Percentiles rank a stretch among this genome's conserved stretches.
Evolutionary conservation across 768 basidiomycete species (phyloP).

Genomic region (Boletus bicolor): DNA sequence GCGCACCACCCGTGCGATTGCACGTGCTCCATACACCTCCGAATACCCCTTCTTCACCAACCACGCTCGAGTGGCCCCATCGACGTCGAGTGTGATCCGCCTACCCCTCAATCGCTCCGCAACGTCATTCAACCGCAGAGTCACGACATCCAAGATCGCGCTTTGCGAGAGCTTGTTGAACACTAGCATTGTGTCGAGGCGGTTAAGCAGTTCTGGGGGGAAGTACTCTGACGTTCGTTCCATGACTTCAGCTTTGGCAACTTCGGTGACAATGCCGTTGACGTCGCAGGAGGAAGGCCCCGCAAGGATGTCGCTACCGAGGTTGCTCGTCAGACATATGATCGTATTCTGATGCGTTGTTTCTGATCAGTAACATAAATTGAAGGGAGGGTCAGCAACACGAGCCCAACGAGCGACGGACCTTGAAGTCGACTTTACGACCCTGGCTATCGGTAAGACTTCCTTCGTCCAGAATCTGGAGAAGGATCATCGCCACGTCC

Average conservation of each 20-base stretch:
- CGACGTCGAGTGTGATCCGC: conserved; percentile 70
- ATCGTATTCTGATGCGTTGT: conserved; percentile 69
- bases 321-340: conserved; percentile 85
- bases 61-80: conserved; percentile 59
- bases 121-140: conserved; percentile 72
- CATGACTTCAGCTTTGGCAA: conserved; percentile 66
- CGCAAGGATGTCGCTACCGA: conserved; percentile 78
- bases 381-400: background rate
- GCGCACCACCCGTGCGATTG: conserved; percentile 82
- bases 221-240: conserved; percentile 76
- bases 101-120: conserved; percentile 59
- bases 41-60: conserved; percentile 79
- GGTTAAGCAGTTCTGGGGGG: conserved; percentile 87
- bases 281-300: conserved; percentile 57
- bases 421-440: conserved; percentile 88
- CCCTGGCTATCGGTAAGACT: conserved; percentile 89
- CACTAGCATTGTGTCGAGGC: conserved; percentile 81
- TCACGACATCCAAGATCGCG: conserved; percentile 77
- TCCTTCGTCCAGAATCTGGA: conserved; percentile 91
- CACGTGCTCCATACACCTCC: conserved; percentile 80
- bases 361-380: background rate
- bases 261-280: conserved; percentile 60
- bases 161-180: conserved; percentile 84
- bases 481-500: conserved; percentile 87
- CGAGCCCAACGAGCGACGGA: conserved; percentile 16